Base-by-base conservation (phyloP, 2,329 filamentous ascomycete genomes). In the Penicillium sp. region DNA sequence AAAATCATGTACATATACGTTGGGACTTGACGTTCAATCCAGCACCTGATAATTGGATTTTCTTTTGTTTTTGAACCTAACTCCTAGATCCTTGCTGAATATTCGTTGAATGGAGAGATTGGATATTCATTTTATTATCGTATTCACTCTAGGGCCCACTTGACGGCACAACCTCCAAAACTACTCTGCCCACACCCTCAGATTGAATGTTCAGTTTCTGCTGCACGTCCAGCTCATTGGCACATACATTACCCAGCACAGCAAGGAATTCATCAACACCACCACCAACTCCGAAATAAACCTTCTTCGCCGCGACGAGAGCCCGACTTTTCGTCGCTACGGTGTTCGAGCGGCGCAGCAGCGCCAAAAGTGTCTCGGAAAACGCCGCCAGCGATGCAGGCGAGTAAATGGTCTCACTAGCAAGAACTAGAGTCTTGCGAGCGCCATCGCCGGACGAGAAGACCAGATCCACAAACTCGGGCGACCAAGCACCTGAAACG, bases 261-360 rank as follows among this genome's bases (percentile, higher is more conserved):
- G 65, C 61, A 45, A 77, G 64, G 62, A 88, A 84, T 36, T 83
- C 84, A 72, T 87, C 83, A 10, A 88, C 83, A 31, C 85, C 85
- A 2, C 86, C 86, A 1, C 86, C 86, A 31, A 88, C 85, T 0
- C 86, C 86, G 66, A 88, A 88, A 72, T 88, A 88, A 41, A 88
- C 81, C 61, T 82, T 79, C 73, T 88, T 88, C 2, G 86, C 86
- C 9, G 83, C 86, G 6, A 88, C 76, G 57, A 87, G 73, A 2
- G 83, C 82, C 62, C 79, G 83, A 38, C 70, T 68, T 38, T 55
- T 67, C 21, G 21, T 50, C 15, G 54, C 54, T 3, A 48, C 58
- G 5, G 53, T 60, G 31, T 41, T 62, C n/a, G 66, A 70, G 72
- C 68, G 76, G 70, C 60, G 80, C 63, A 87, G 70, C 27, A 87